Percentiles rank a stretch among this genome's conserved stretches.
These are phyloP conservation scores for Tetrahymena borealis DNA, from an alignment of 73 alveolate genomes.

Conservation along the genomic window DNA sequence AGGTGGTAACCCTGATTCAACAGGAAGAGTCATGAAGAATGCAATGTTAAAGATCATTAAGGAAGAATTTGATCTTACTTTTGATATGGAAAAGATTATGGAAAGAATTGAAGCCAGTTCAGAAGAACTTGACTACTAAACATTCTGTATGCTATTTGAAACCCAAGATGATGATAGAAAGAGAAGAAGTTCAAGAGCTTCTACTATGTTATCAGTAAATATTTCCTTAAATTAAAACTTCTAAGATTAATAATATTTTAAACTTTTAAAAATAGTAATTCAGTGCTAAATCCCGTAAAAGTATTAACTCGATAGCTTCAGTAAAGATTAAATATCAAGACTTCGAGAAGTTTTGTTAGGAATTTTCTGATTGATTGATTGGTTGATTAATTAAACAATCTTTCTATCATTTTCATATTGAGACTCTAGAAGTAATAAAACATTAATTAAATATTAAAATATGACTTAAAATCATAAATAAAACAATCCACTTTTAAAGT, in stretches of 20 bases:
- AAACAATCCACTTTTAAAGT: no score
- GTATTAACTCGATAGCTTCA: not conserved
- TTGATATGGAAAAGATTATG: conserved; percentile 65
- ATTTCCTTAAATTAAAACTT: not conserved
- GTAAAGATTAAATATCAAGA: not conserved
- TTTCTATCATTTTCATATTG: no score
- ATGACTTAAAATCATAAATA: no score
- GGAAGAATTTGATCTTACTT: conserved; percentile 58
- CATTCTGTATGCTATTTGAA: conserved; percentile 58
- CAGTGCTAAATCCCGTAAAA: not conserved
- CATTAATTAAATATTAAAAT: no score
- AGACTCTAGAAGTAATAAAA: no score
- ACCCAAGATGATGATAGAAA: conserved; percentile 3
- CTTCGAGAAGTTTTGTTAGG: not conserved
- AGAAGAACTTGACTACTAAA: conserved; percentile 61
- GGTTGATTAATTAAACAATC: no score
- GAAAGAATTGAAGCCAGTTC: conserved; percentile 55
- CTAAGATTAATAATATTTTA: not conserved
- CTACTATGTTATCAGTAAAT: not conserved
- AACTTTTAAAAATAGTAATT: not conserved
- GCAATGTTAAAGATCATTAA: conserved; percentile 49
- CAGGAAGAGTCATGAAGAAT: conserved; percentile 49
- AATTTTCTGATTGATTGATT: not conserved
- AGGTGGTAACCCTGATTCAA: conserved; percentile 61
- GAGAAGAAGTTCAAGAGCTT: conserved; percentile 15